Evolutionary conservation across 2,329 filamentous ascomycete genomes (phyloP).

Genomic region (Fusarium longipes): DNA sequence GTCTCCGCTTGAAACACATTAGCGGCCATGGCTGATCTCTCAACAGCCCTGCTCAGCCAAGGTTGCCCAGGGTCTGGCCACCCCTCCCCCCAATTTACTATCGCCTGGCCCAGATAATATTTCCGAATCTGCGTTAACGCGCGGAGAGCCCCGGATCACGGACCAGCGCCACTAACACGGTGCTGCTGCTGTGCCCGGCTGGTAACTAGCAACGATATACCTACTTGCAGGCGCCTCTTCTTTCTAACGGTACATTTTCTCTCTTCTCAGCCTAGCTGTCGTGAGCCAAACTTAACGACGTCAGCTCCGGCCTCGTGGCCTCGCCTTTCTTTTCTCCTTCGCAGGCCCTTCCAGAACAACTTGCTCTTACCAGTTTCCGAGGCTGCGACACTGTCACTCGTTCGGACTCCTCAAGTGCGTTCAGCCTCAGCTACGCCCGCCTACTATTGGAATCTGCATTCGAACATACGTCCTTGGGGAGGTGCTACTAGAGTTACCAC

Average conservation of each 20-base stretch:
- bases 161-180: conserved; percentile 51
- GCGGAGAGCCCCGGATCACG: conserved; percentile 58
- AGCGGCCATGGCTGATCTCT: conserved; percentile 56
- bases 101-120: conserved; percentile 59
- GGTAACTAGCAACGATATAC: conserved; percentile 51
- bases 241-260: conserved; percentile 42
- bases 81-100: conserved; percentile 53
- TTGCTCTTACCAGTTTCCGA: conserved; percentile 14
- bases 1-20: conserved; percentile 57
- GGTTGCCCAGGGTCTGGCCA: conserved; percentile 54
- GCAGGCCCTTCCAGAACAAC: conserved; percentile 40
- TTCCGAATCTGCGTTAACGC: conserved; percentile 61
- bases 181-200: conserved; percentile 49
- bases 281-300: conserved; percentile 44
- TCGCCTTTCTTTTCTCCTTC: conserved; percentile 41
- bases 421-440: conserved; percentile 11
- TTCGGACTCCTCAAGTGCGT: conserved; percentile 23
- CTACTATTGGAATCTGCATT: conserved; percentile 4
- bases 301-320: conserved; percentile 46
- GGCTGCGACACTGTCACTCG: conserved; percentile 31
- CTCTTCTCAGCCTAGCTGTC: conserved; percentile 42
- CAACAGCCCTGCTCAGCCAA: conserved; percentile 52
- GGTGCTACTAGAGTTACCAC: conserved; percentile 16
- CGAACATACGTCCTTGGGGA: conserved; percentile 13
- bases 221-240: conserved; percentile 46